A percentile compares a stretch with the other conserved stretches of the same genome.
These are phyloP conservation scores for Gynochthodes officinalis DNA, from an alignment of 257 asterid genomes.

Conservation along the genomic window DNA sequence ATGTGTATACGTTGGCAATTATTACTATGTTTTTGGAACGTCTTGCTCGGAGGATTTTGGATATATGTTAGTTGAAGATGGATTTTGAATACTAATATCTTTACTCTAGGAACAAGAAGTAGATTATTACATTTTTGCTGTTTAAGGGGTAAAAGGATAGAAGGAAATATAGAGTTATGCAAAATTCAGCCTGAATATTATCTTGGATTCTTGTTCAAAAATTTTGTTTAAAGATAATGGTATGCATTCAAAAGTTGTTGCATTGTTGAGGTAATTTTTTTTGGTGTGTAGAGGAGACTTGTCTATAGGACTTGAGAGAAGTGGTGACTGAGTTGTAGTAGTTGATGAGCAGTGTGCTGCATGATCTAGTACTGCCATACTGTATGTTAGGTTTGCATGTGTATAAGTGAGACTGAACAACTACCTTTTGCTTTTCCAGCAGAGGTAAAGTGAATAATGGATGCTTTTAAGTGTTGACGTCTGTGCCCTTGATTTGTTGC, in stretches of 20 bases:
- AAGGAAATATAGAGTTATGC: background rate
- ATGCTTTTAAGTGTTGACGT: background rate
- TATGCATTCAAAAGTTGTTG: background rate
- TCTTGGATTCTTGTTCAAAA: background rate
- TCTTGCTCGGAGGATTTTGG: background rate
- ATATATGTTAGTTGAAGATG: no score
- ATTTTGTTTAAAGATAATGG: background rate
- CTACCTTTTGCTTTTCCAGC: background rate
- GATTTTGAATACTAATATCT: background rate
- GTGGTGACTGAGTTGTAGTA: background rate
- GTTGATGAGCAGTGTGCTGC: background rate
- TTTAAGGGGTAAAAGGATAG: background rate
- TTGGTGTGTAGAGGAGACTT: background rate
- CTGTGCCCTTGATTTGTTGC: background rate
- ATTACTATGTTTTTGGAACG: background rate
- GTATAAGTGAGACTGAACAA: background rate
- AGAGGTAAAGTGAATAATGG: background rate
- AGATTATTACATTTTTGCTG: no score
- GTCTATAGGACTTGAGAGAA: background rate
- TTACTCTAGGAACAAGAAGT: background rate
- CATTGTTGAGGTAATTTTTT: background rate
- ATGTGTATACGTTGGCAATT: background rate
- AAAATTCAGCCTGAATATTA: background rate
- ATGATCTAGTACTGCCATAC: background rate
- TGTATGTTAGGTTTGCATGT: background rate